Percentiles rank a stretch among this genome's conserved stretches.
Evolutionary conservation across 495 filamentous ascomycete species (phyloP).

Genomic region (Penicillium flavigenum): DNA sequence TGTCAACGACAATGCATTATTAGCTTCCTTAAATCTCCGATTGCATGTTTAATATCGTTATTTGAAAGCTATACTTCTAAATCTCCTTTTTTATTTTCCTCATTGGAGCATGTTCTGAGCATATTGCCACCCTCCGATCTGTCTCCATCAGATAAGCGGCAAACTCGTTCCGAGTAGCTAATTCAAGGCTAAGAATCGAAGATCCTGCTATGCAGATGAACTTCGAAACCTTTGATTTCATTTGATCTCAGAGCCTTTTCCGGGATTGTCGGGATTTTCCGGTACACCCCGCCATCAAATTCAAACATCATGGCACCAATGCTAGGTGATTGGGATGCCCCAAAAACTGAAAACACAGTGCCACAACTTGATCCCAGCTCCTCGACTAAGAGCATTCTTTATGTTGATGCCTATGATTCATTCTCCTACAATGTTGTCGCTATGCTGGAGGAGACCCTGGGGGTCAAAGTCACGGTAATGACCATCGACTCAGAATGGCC

Average conservation of each 20-base stretch:
- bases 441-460: slow-evolving; percentile 64
- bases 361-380: neutral
- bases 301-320: slow-evolving; percentile 36
- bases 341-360: neutral
- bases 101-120: neutral
- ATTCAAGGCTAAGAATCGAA: neutral
- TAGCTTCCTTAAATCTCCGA: neutral
- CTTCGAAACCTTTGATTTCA: neutral
- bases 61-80: neutral
- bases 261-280: neutral
- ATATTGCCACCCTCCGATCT: neutral
- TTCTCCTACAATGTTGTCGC: slow-evolving; percentile 92
- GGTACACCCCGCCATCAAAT: neutral
- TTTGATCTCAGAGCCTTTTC: neutral
- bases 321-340: slow-evolving; percentile 32
- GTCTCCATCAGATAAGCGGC: slow-evolving; percentile 2
- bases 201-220: neutral
- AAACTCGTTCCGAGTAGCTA: neutral
- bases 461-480: slow-evolving; percentile 66
- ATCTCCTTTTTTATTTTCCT: neutral
- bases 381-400: slow-evolving; percentile 59
- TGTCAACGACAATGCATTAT: slow-evolving; percentile 26
- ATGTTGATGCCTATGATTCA: slow-evolving; percentile 93
- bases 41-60: neutral
- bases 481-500: slow-evolving; percentile 64